These are phyloP conservation scores for Cupressus sempervirens DNA, from an alignment of 75 land plant genomes.

Conservation along the genomic window DNA sequence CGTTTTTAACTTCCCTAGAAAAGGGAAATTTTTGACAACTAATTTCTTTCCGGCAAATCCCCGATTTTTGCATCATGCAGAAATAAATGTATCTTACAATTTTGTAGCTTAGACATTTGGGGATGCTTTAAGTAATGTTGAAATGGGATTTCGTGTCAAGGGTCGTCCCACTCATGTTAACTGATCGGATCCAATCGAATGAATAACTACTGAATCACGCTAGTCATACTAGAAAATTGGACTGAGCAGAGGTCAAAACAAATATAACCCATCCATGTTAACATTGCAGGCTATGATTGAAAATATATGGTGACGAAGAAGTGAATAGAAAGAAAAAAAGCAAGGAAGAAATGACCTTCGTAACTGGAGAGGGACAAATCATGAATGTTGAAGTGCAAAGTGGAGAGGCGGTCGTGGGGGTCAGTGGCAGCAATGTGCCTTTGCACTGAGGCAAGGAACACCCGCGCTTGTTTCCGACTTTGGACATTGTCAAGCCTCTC, in stretches of 20 bases:
- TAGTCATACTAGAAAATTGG: background rate
- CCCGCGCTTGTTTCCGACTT: conserved; percentile 23
- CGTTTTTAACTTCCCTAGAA: too few relatives aligned
- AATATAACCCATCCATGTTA: background rate
- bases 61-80: background rate
- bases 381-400: conserved; percentile 38
- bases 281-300: background rate
- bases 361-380: conserved; percentile 36
- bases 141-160: background rate
- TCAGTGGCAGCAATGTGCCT: conserved; percentile 9
- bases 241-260: background rate
- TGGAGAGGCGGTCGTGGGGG: conserved; percentile 20
- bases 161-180: background rate
- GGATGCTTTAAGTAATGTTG: background rate
- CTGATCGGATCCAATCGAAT: background rate
- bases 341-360: conserved; percentile 25
- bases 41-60: too few relatives aligned
- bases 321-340: background rate
- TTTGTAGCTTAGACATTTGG: background rate
- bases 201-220: too few relatives aligned
- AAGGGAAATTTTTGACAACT: too few relatives aligned
- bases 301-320: background rate
- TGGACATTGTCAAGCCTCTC: conserved; percentile 27
- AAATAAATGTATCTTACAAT: background rate
- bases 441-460: conserved; percentile 24